Base-by-base conservation (phyloP, 1,284 basidiomycete species). In the Malassezia brasiliensis region DNA sequence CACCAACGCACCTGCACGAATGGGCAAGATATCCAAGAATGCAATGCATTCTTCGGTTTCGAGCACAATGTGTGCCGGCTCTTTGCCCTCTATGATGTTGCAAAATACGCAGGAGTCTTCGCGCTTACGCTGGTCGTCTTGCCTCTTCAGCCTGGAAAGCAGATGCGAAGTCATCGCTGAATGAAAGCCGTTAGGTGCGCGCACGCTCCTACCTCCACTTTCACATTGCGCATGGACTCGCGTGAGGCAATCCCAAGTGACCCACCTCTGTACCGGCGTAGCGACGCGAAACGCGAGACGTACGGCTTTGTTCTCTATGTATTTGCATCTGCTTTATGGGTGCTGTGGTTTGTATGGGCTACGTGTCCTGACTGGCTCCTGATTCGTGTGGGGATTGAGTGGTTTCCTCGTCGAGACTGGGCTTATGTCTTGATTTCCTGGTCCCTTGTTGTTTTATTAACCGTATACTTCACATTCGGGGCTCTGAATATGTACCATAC, bases 321-420 rank as follows among this genome's bases (percentile, higher is more conserved):
- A 38, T 54, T 62, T 30, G 61, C 61, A 15, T 50, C 58, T 10
- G 49, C 63, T 15, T 14, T 55, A 25, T 50, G 60, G 47, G 20
- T 63, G 12, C 15, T 53, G n/a, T 60, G 60, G 61, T 28, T 36
- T 19, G 4, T 63, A 1, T 64, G 62, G 62, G 62, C 62, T 2
- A 9, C 52, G 14, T 40, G 38, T 3, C 62, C 62, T 15, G 62
- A 64, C 14, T 45, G 25, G 31, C 32, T 59, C 10, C 46, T 64
- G 6, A 34, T 25, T 9, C 10, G 19, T 17, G 5, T 58, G 2
- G 62, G 62, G 8, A 57, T 64, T 19, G 58, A 53, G 14, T 64
- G 60, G 60, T 64, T 60, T 42, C 62, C 62, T 0, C 50, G 52
- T 19, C 50, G 62, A 49, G 62, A 64, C 30, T 64, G 62, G 62